Percentiles rank a stretch among this genome's conserved stretches.
Conservation (phyloP, 352 stramenopile genomes). For the Pythium insidiosum region DNA sequence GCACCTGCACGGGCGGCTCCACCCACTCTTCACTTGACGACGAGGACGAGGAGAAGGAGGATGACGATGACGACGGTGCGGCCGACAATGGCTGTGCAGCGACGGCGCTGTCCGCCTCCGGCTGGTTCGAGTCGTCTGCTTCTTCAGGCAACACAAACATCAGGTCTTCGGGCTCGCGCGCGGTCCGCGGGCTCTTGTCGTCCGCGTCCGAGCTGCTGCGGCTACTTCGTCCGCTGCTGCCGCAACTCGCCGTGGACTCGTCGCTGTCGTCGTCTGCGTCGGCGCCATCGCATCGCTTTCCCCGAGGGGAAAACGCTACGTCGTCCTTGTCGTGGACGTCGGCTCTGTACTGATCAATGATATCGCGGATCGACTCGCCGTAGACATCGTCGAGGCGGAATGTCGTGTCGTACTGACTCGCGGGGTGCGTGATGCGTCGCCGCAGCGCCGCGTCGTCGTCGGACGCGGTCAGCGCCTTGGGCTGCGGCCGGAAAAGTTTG, state of each 20-base stretch:
- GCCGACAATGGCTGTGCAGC: too few relatives aligned
- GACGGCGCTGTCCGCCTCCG: too few relatives aligned
- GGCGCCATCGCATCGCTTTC: background rate
- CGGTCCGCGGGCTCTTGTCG: too few relatives aligned
- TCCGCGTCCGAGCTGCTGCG: too few relatives aligned
- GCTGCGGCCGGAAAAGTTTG: conserved; percentile 6
- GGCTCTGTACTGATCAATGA: conserved; percentile 12
- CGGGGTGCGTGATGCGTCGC: background rate
- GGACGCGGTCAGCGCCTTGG: background rate
- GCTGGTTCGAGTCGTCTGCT: too few relatives aligned
- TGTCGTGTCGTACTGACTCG: conserved; percentile 1
- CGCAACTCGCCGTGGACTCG: too few relatives aligned
- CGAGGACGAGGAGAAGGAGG: too few relatives aligned
- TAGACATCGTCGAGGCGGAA: conserved; percentile 10
- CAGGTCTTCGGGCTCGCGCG: too few relatives aligned
- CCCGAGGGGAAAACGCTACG: too few relatives aligned
- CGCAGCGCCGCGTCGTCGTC: background rate
- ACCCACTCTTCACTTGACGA: conserved; percentile 6
- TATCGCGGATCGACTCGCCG: conserved; percentile 8
- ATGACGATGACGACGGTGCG: too few relatives aligned
- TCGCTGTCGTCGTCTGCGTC: conserved; percentile 1
- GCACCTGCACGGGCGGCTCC: conserved; percentile 37
- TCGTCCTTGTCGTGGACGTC: conserved; percentile 1
- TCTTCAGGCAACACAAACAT: too few relatives aligned
- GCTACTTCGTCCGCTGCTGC: too few relatives aligned